Conservation (phyloP, 2,329 filamentous ascomycete genomes). For the Fonsecaea pedrosoi region DNA sequence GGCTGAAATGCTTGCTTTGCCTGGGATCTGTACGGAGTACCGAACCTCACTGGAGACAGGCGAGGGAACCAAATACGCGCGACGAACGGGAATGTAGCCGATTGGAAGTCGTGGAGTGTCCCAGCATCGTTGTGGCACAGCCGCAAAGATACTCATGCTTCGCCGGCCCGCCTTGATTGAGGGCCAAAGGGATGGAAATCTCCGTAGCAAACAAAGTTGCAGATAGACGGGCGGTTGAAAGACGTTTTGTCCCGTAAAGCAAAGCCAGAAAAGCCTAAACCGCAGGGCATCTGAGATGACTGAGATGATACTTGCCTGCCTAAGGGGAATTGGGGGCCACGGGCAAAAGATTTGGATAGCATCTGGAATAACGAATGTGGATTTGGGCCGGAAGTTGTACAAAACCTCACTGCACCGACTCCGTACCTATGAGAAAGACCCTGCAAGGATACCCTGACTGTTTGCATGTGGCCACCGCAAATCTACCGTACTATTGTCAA, state of each 20-base stretch:
- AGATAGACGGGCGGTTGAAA: not conserved
- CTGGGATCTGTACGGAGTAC: not conserved
- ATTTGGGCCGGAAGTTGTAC: not conserved
- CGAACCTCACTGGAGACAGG: not conserved
- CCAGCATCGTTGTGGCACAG: not conserved
- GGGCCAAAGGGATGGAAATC: not conserved
- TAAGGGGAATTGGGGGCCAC: not conserved
- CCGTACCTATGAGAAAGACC: no score
- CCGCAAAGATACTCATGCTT: not conserved
- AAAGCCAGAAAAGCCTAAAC: not conserved
- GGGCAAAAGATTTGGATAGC: not conserved
- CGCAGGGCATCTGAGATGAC: not conserved
- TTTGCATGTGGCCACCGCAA: slow-evolving; percentile 1
- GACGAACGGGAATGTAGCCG: not conserved
- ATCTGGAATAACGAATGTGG: not conserved
- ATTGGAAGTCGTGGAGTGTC: not conserved
- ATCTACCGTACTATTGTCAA: not conserved
- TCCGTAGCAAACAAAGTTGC: not conserved
- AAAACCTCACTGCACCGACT: not conserved
- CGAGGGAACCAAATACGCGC: not conserved
- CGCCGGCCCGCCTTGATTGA: not conserved
- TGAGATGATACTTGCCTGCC: not conserved
- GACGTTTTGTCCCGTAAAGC: not conserved
- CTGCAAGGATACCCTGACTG: not conserved
- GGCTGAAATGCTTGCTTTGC: not conserved